Percentiles rank a stretch among this genome's conserved stretches.
Evolutionary conservation across 2,329 filamentous ascomycete species (phyloP).

Genomic region (Fusarium sacchari): DNA sequence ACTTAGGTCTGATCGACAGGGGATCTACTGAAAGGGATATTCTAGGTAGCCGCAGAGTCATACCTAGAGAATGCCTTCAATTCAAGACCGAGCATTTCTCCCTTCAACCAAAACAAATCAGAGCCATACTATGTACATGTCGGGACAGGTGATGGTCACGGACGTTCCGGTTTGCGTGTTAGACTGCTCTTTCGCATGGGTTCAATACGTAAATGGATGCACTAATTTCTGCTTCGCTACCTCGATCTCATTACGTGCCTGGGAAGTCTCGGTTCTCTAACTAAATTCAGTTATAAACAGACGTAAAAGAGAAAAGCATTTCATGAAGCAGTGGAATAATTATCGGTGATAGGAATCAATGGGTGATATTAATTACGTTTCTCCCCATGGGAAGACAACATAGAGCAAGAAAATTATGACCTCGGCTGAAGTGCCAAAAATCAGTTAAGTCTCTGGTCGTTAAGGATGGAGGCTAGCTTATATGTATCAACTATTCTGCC

Average conservation of each 20-base stretch:
- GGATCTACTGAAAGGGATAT: constrained; percentile 4
- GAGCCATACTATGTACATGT: neutral
- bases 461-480: neutral
- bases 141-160: too few species aligned
- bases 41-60: neutral
- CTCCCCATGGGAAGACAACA: neutral
- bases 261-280: neutral
- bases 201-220: neutral
- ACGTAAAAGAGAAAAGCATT: neutral
- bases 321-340: too few species aligned
- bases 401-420: neutral
- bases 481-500: neutral
- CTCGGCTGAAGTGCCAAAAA: neutral
- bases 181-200: neutral
- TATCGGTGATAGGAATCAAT: too few species aligned
- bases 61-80: neutral
- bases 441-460: neutral
- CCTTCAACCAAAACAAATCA: neutral
- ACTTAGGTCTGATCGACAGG: constrained; percentile 37
- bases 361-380: neutral
- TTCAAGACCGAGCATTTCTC: neutral
- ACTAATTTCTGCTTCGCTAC: neutral
- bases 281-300: neutral
- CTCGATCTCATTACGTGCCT: neutral
- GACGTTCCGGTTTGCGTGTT: neutral